A percentile compares a stretch with the other conserved stretches of the same genome.
Conservation (phyloP, 331 rosid species). For the Cucumis variabilis region DNA sequence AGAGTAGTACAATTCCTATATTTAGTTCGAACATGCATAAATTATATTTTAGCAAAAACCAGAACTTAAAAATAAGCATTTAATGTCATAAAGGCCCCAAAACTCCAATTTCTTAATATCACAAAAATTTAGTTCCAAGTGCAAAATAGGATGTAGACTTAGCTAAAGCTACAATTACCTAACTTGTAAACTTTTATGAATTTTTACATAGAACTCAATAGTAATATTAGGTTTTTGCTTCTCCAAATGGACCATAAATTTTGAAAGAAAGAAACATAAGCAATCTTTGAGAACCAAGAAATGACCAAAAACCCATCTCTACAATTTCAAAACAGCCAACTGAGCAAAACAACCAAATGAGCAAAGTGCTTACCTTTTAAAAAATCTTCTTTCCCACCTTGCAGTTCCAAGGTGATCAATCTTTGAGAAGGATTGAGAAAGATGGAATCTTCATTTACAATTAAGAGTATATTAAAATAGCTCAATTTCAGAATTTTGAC, state of each 20-base stretch:
- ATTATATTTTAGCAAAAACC: too few relatives aligned
- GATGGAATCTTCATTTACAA: conserved; percentile 14
- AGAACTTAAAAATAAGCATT: not conserved
- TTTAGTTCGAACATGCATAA: too few relatives aligned
- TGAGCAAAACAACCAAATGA: too few relatives aligned
- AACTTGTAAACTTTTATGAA: conserved; percentile 68
- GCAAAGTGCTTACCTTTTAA: too few relatives aligned
- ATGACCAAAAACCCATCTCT: too few relatives aligned
- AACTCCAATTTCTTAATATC: not conserved
- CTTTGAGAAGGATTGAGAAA: not conserved
- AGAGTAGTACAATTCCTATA: not conserved
- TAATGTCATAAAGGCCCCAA: not conserved
- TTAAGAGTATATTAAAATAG: not conserved
- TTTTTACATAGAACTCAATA: conserved; percentile 75
- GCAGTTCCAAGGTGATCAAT: too few relatives aligned
- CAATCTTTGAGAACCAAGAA: too few relatives aligned
- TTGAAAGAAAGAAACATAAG: conserved; percentile 15
- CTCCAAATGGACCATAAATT: conserved; percentile 59
- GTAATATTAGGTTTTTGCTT: conserved; percentile 64
- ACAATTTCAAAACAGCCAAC: too few relatives aligned
- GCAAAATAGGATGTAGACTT: not conserved
- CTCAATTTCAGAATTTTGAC: not conserved
- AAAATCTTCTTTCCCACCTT: too few relatives aligned
- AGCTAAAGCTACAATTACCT: not conserved
- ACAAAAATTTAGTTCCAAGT: not conserved